Conservation (phyloP, 108 stramenopile species). For the Skeletonema menzelii region DNA sequence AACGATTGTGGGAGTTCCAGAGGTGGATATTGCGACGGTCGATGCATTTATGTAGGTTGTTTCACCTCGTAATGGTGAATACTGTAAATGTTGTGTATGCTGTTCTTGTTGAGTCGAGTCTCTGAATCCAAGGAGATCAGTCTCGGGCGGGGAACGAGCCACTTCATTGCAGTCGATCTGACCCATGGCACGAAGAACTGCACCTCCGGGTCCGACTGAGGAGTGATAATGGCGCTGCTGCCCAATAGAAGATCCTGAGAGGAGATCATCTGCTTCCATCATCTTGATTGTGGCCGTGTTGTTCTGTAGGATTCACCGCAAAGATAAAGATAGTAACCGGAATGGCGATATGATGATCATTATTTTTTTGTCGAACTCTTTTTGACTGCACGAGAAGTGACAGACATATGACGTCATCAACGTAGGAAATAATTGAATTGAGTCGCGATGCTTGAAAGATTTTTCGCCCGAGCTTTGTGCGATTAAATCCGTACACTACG, state of each 20-base stretch:
- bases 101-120: not conserved
- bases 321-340: no score
- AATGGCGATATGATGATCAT: no score
- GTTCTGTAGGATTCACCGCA: no score
- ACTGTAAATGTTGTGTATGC: not conserved
- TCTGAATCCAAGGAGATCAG: constrained; percentile 11
- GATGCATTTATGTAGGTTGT: constrained; percentile 25
- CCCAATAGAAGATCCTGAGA: not conserved
- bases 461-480: no score
- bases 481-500: no score
- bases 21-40: constrained; percentile 7
- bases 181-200: not conserved
- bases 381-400: not conserved
- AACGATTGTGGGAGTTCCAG: constrained; percentile 21
- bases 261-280: constrained; percentile 5
- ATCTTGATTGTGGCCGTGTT: not conserved
- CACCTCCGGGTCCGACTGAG: constrained; percentile 4
- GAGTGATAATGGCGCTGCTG: constrained; percentile 4
- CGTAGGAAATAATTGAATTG: not conserved
- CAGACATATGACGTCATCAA: not conserved
- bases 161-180: not conserved
- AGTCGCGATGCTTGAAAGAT: no score
- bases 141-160: not conserved
- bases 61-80: constrained; percentile 10
- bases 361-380: no score